These are phyloP conservation scores for Fusarium coicis DNA, from an alignment of 2,329 filamentous ascomycete species.

Conservation along the genomic window DNA sequence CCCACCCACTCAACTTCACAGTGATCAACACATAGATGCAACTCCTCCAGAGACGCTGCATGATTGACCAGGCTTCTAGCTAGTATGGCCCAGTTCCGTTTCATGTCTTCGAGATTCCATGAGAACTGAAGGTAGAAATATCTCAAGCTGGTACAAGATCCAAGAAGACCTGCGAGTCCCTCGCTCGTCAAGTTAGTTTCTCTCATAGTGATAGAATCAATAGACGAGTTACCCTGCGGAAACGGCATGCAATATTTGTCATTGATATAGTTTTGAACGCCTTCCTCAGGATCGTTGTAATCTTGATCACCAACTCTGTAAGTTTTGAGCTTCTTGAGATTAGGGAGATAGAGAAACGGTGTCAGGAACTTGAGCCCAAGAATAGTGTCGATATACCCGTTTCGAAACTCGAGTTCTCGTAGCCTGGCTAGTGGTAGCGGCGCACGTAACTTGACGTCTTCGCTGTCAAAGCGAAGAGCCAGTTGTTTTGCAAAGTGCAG, in stretches of 20 bases:
- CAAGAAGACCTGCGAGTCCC: not conserved
- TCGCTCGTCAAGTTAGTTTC: not conserved
- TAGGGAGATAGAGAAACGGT: not conserved
- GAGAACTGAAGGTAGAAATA: not conserved
- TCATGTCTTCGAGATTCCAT: accelerated
- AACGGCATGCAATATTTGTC: not conserved
- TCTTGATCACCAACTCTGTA: not conserved
- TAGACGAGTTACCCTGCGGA: not conserved
- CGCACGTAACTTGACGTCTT: accelerated
- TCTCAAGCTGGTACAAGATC: not conserved
- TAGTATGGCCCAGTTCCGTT: not conserved
- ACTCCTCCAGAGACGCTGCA: not conserved
- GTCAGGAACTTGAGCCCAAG: not conserved
- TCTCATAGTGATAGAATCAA: not conserved
- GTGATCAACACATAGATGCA: not conserved
- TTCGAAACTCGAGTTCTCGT: not conserved
- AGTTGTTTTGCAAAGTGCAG: not conserved
- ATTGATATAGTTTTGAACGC: accelerated
- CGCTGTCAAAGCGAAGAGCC: not conserved
- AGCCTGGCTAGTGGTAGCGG: not conserved
- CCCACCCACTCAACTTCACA: not conserved
- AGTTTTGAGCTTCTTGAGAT: not conserved
- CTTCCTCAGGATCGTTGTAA: not conserved
- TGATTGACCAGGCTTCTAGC: not conserved
- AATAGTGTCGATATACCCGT: not conserved